A percentile compares a stretch with the other conserved stretches of the same genome.
phyloP scores from a whole-genome alignment of 768 basidiomycete species.

The Leucogyrophana mollusca region DNA sequence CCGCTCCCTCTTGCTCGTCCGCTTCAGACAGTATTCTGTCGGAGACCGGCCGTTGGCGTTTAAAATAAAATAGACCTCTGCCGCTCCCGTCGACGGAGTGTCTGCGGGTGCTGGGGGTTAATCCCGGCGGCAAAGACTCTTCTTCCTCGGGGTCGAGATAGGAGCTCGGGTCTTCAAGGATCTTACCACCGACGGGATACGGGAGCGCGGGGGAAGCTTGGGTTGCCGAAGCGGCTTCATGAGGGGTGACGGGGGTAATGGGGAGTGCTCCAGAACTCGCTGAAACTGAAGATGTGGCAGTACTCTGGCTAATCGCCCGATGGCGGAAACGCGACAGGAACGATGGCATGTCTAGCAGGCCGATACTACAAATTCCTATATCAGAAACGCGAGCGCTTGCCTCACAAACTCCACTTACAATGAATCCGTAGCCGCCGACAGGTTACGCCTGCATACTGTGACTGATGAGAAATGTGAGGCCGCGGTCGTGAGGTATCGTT shows the following conservation, averaged over 20 bases:
- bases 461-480: too few relatives aligned
- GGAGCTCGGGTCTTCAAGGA: slow-evolving; percentile 30
- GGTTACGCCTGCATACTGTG: too few relatives aligned
- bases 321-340: slow-evolving; percentile 33
- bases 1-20: slow-evolving; percentile 1
- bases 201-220: neutral
- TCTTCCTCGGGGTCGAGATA: slow-evolving; percentile 16
- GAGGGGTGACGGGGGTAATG: slow-evolving; percentile 3
- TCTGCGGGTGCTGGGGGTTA: slow-evolving; percentile 27
- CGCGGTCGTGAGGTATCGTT: too few relatives aligned
- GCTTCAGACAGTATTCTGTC: neutral
- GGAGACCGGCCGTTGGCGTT: slow-evolving; percentile 1
- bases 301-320: slow-evolving; percentile 19
- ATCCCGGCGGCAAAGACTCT: slow-evolving; percentile 14
- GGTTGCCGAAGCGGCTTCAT: neutral
- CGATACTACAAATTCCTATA: too few relatives aligned
- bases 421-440: too few relatives aligned
- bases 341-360: slow-evolving; percentile 19
- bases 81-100: slow-evolving; percentile 11
- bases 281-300: slow-evolving; percentile 12
- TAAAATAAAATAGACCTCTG: slow-evolving; percentile 4
- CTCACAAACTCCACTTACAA: too few relatives aligned
- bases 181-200: slow-evolving; percentile 22
- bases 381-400: too few relatives aligned
- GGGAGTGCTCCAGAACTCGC: neutral